Conservation (phyloP, 352 stramenopile genomes). For the Phytophthora foliorum region DNA sequence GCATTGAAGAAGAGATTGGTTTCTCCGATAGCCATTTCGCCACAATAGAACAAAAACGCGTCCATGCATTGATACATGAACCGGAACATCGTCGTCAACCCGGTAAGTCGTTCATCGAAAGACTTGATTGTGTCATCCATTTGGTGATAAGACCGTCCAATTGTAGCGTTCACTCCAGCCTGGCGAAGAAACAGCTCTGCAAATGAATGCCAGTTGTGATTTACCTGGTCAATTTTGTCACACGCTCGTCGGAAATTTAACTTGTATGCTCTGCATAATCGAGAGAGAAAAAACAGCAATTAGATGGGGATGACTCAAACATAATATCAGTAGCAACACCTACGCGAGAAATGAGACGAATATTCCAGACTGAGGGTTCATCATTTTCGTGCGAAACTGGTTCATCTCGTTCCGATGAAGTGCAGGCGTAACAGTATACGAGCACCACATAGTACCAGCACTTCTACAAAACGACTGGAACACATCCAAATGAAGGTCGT, state of each 20-base stretch:
- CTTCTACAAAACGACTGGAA: constrained; percentile 74
- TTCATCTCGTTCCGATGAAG: constrained; percentile 40
- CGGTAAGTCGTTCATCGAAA: constrained; percentile 37
- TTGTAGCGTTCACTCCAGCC: constrained; percentile 25
- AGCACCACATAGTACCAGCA: constrained; percentile 52
- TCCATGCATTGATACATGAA: constrained; percentile 90
- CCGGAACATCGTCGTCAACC: constrained; percentile 66
- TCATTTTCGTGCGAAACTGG: constrained; percentile 62
- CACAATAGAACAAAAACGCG: constrained; percentile 77
- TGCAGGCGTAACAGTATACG: constrained; percentile 20
- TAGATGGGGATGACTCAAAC: constrained; percentile 1
- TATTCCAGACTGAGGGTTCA: constrained; percentile 66
- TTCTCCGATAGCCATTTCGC: constrained; percentile 80
- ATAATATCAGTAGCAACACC: constrained; percentile 19
- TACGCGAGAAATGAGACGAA: constrained; percentile 79
- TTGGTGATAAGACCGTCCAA: constrained; percentile 45
- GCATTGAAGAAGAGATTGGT: constrained; percentile 78
- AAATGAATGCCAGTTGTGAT: constrained; percentile 65
- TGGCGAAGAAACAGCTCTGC: constrained; percentile 60
- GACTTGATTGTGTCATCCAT: constrained; percentile 60
- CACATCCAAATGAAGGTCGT: constrained; percentile 71
- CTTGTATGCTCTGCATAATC: constrained; percentile 67
- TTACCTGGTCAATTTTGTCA: constrained; percentile 56
- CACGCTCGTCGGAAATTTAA: constrained; percentile 72
- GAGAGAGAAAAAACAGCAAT: background rate